A percentile compares a stretch with the other conserved stretches of the same genome.
Evolutionary conservation across 139 green algal species (phyloP).

Genomic region (Chlamydomonas incerta): DNA sequence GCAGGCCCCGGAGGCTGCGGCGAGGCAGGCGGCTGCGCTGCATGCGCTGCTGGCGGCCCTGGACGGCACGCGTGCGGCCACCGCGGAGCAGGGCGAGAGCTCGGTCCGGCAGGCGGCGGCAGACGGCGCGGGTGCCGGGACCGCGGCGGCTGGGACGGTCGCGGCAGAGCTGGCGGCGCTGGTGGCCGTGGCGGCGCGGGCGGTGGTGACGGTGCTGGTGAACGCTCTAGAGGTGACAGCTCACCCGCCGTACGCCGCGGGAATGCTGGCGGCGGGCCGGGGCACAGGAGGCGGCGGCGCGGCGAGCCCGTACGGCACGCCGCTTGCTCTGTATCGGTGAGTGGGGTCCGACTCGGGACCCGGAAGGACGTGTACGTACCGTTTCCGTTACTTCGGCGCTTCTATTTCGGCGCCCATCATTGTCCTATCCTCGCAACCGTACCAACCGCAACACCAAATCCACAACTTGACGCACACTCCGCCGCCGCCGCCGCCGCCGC

Average conservation of each 20-base stretch:
- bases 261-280: not conserved
- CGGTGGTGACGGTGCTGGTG: not conserved
- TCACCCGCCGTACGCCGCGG: constrained; percentile 16
- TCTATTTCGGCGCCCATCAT: too few species aligned
- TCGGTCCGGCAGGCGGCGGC: not conserved
- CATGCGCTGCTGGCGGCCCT: too few species aligned
- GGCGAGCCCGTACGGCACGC: not conserved
- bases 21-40: too few species aligned
- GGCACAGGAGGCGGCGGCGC: not conserved
- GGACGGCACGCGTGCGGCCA: too few species aligned
- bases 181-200: not conserved
- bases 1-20: not conserved
- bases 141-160: not conserved
- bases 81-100: not conserved
- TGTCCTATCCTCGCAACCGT: too few species aligned
- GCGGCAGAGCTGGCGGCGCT: not conserved
- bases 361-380: too few species aligned
- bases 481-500: too few species aligned
- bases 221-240: constrained; percentile 34
- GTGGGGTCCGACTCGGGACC: not conserved
- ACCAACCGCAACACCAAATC: too few species aligned
- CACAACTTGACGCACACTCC: too few species aligned
- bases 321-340: constrained; percentile 37
- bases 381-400: too few species aligned
- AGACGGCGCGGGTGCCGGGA: not conserved